Conservation (phyloP, 768 basidiomycete genomes). For the Boletus subcaerulescens region DNA sequence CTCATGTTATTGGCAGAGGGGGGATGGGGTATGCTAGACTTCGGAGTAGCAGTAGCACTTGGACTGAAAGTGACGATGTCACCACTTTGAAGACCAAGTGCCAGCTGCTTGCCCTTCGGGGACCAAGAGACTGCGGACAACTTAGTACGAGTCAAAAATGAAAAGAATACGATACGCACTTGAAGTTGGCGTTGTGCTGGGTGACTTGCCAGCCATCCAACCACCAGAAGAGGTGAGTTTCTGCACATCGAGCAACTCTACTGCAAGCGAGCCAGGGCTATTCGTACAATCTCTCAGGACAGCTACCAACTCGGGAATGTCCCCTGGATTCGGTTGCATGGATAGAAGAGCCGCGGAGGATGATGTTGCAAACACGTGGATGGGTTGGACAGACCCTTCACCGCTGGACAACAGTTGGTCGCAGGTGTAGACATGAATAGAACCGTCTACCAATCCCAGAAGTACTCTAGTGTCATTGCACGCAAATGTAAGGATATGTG, state of each 20-base stretch:
- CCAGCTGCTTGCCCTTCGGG: constrained; percentile 82
- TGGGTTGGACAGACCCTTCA: constrained; percentile 41
- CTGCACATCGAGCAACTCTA: constrained; percentile 59
- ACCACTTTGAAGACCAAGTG: constrained; percentile 67
- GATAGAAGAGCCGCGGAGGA: constrained; percentile 47
- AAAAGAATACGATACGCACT: constrained; percentile 41
- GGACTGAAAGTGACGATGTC: constrained; percentile 69
- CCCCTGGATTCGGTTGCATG: constrained; percentile 63
- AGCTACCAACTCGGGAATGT: constrained; percentile 55
- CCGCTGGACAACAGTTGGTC: constrained; percentile 48
- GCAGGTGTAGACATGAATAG: constrained; percentile 59
- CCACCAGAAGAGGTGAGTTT: constrained; percentile 45
- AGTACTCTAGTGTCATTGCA: constrained; percentile 58
- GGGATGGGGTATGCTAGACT: constrained; percentile 57
- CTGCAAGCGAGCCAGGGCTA: constrained; percentile 38
- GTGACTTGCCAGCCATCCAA: constrained; percentile 51
- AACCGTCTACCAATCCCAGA: constrained; percentile 57
- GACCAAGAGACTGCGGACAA: constrained; percentile 71
- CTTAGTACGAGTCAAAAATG: constrained; percentile 3
- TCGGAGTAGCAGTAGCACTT: constrained; percentile 48
- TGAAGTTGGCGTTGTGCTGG: constrained; percentile 52
- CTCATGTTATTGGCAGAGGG: constrained; percentile 46
- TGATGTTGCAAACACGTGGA: constrained; percentile 45
- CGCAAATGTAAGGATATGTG: constrained; percentile 56
- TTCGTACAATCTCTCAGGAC: constrained; percentile 44